Conservation (phyloP, 169 alveolate species). For the Plasmodium berghei region DNA sequence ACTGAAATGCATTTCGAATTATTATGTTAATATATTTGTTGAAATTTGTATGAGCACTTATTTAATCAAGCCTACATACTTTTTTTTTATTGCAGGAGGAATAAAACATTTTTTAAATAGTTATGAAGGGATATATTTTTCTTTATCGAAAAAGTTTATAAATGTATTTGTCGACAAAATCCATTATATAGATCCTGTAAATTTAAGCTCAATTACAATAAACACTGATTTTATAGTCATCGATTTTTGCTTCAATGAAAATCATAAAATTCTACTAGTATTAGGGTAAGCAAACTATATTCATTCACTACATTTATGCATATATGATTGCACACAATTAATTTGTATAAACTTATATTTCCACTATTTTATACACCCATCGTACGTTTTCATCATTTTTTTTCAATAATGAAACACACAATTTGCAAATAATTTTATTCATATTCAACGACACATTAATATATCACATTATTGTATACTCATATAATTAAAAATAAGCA, state of each 20-base stretch:
- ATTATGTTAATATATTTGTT: not conserved
- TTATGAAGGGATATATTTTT: constrained; percentile 60
- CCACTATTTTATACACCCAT: too few species aligned
- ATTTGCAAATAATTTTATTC: too few species aligned
- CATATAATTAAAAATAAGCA: too few species aligned
- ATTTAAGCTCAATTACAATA: constrained; percentile 47
- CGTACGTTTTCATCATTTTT: too few species aligned
- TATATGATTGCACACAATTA: too few species aligned
- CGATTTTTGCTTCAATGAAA: constrained; percentile 55
- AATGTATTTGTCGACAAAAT: constrained; percentile 67
- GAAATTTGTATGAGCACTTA: not conserved
- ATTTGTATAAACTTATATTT: too few species aligned
- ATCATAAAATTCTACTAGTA: constrained; percentile 35
- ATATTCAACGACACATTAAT: too few species aligned
- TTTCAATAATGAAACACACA: too few species aligned
- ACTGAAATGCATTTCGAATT: not conserved
- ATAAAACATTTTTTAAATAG: constrained; percentile 40
- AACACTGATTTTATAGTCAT: constrained; percentile 37
- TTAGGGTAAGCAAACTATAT: constrained; percentile 28
- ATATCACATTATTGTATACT: too few species aligned
- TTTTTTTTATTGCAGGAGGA: constrained; percentile 31
- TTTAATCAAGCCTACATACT: not conserved
- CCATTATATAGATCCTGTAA: constrained; percentile 48
- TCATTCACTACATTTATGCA: too few species aligned
- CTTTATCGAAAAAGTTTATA: constrained; percentile 43